Conservation (phyloP, 2,329 filamentous ascomycete genomes). For the Dothidotthia symphoricarpi region DNA sequence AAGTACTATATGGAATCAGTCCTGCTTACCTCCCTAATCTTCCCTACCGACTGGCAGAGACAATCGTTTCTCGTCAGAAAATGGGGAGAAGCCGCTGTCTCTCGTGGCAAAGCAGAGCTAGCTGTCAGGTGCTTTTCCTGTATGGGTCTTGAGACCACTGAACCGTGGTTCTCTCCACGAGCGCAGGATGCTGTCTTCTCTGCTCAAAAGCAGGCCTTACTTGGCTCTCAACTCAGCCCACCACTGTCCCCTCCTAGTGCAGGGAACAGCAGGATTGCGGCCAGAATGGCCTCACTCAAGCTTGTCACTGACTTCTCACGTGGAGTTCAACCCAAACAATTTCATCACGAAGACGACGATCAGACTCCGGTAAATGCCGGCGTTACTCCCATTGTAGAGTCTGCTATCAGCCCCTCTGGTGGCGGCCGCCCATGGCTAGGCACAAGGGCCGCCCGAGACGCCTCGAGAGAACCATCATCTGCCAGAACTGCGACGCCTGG, state of each 20-base stretch:
- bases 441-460: constrained; percentile 30
- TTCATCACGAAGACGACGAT: constrained; percentile 64
- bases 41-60: constrained; percentile 84
- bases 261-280: constrained; percentile 55
- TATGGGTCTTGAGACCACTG: constrained; percentile 77
- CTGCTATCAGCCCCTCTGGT: constrained; percentile 65
- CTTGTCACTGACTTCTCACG: constrained; percentile 83
- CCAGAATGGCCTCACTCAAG: constrained; percentile 81
- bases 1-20: constrained; percentile 91
- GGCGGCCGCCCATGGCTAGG: constrained; percentile 41
- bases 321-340: constrained; percentile 50
- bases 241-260: constrained; percentile 71
- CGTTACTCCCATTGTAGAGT: constrained; percentile 79
- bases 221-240: constrained; percentile 61
- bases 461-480: constrained; percentile 48
- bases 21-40: constrained; percentile 78
- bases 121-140: constrained; percentile 93
- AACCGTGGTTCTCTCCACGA: constrained; percentile 84
- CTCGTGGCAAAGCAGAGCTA: constrained; percentile 81
- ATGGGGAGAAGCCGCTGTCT: constrained; percentile 91
- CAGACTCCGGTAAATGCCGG: constrained; percentile 74
- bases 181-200: constrained; percentile 61
- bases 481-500: constrained; percentile 56
- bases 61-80: constrained; percentile 84
- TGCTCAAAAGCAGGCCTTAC: constrained; percentile 53